A percentile compares a stretch with the other conserved stretches of the same genome.
These are phyloP conservation scores for Podospora appendiculata DNA, from an alignment of 495 filamentous ascomycete genomes.

Conservation along the genomic window DNA sequence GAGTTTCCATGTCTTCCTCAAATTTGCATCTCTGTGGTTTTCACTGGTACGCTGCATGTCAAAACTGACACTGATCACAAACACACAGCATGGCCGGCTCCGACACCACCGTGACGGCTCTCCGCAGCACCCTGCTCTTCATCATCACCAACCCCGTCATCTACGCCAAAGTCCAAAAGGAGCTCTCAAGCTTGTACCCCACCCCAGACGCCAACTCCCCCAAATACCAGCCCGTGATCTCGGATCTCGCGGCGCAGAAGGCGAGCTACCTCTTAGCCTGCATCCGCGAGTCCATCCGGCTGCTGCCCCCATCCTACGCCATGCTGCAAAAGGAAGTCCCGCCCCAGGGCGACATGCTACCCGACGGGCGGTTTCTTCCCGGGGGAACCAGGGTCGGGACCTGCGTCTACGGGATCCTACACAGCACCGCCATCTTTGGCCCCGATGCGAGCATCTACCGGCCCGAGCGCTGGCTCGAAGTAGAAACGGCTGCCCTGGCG, in stretches of 20 bases:
- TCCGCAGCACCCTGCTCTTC: constrained; percentile 38
- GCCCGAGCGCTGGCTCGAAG: background rate
- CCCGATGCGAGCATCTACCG: background rate
- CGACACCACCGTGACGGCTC: constrained; percentile 46
- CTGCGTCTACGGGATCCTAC: background rate
- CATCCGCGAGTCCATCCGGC: background rate
- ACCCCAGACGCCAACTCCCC: too few species aligned
- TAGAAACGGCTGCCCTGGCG: background rate
- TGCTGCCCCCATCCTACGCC: background rate
- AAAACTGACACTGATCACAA: background rate
- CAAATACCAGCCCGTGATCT: background rate
- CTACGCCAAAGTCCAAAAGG: constrained; percentile 29
- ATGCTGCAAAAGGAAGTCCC: background rate
- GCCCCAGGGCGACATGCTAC: background rate
- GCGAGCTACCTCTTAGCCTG: background rate
- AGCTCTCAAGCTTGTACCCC: constrained; percentile 22
- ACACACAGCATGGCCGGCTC: constrained; percentile 17
- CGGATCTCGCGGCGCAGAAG: background rate
- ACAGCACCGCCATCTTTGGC: background rate
- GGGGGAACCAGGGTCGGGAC: background rate
- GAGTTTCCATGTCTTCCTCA: background rate
- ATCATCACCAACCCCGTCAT: constrained; percentile 35
- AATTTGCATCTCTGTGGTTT: too few species aligned
- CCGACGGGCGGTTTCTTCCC: background rate
- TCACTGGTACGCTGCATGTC: background rate